Percentiles rank a stretch among this genome's conserved stretches.
Evolutionary conservation across 1,139 yeast genomes (phyloP).

Genomic region (Geotrichum citri-aurantii): DNA sequence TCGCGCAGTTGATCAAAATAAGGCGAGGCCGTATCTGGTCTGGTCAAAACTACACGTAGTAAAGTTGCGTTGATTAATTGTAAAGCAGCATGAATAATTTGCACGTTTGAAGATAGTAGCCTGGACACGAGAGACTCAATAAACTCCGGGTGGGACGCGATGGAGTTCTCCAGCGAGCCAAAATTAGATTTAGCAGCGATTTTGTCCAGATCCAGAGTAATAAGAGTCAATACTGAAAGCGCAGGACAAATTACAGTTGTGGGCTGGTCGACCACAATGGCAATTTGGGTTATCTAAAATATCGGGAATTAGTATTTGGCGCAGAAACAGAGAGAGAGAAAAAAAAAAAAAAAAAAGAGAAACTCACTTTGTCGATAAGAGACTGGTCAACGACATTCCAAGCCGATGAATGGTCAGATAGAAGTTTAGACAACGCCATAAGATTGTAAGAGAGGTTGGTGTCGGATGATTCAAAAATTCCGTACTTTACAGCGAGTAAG

Average conservation of each 20-base stretch:
- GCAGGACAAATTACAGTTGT: conserved; percentile 29
- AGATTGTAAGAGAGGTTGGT: conserved; percentile 26
- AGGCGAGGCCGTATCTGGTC: conserved; percentile 23
- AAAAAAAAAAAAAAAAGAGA: neutral
- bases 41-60: conserved; percentile 24
- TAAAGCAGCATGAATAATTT: conserved; percentile 26
- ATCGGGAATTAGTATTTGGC: neutral
- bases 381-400: conserved; percentile 31
- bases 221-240: conserved; percentile 26
- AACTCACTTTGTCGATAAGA: conserved; percentile 24
- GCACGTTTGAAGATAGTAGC: conserved; percentile 24
- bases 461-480: conserved; percentile 29
- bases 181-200: conserved; percentile 18
- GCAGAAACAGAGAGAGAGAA: neutral
- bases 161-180: conserved; percentile 23
- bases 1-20: conserved; percentile 24
- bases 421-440: conserved; percentile 26
- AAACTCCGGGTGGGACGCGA: conserved; percentile 21
- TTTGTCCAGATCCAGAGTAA: conserved; percentile 26
- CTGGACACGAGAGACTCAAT: conserved; percentile 25
- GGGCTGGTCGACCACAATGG: conserved; percentile 24
- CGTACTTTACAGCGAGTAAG: conserved; percentile 30
- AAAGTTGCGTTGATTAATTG: conserved; percentile 28
- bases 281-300: conserved; percentile 19
- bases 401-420: conserved; percentile 26